Base-by-base conservation (phyloP, 2,329 filamentous ascomycete genomes). In the Coniella vitis region DNA sequence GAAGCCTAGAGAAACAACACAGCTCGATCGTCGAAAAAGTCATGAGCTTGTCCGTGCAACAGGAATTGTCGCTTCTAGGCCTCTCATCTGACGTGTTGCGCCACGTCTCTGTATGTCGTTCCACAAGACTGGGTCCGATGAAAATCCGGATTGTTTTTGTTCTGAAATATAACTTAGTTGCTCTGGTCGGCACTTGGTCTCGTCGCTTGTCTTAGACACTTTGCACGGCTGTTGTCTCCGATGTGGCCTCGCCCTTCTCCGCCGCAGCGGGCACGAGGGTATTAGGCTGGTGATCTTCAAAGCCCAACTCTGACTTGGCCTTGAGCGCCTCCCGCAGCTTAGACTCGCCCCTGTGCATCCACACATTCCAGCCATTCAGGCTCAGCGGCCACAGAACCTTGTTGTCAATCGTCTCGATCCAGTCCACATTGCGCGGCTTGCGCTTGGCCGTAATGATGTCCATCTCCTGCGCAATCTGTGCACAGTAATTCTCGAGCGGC, bases 401-500 rank as follows among this genome's bases (percentile, higher is more conserved):
- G 59, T 70, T 71, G 46, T 66, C 58, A 12, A 60, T 53, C 1
- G 54, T 61, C 55, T 64, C 63, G 45, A 69, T 60, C 65, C 81
- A 84, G 17, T 79, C 68, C 4, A 68, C 61, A 38, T 69, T 66
- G 34, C 67, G 68, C 2, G 78, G 78, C 32, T 76, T 66, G 1
- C 75, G 74, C 10, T 68, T 70, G 47, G 74, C 73, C 9, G 79
- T 78, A 54, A 86, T 74, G 38, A 81, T 73, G 55, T 86, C 81
- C 45, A 87, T 72, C 57, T 87, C 83, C 38, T 72, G 65, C 19
- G 79, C 78, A 17, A 86, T 68, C 58, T 84, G 79, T 29, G 77
- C 72, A 63, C 83, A 86, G 69, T 79, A 87, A 3, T 69, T 67
- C 60, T 86, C 83, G 7, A 84, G 71, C 4, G 79, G 78, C 19